Percentiles rank a stretch among this genome's conserved stretches.
These are phyloP conservation scores for Cornus controversa DNA, from an alignment of 148 eudicot species.

Conservation along the genomic window DNA sequence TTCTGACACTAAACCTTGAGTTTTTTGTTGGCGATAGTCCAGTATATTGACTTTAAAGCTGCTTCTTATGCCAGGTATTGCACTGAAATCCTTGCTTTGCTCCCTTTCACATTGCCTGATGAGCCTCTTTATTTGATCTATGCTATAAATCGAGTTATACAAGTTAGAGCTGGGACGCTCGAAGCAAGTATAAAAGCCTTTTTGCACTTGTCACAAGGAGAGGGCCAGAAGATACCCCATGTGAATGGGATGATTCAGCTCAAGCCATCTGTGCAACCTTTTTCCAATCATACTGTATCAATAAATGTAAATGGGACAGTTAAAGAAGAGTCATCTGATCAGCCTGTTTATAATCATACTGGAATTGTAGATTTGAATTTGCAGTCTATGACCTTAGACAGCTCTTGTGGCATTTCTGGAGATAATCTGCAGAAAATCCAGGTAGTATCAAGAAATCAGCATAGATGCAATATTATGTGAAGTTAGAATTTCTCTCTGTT, in stretches of 20 bases:
- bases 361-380: constrained; percentile 28
- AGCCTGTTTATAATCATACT: constrained; percentile 24
- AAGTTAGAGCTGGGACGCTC: constrained; percentile 88
- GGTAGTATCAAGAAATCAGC: constrained; percentile 35
- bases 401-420: constrained; percentile 32
- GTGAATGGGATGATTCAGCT: constrained; percentile 48
- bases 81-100: constrained; percentile 84
- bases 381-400: constrained; percentile 25
- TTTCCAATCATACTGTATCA: constrained; percentile 24
- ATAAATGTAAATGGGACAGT: constrained; percentile 37
- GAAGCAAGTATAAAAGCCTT: constrained; percentile 82
- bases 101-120: constrained; percentile 84
- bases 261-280: constrained; percentile 26
- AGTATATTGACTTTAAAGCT: constrained; percentile 10
- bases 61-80: constrained; percentile 67
- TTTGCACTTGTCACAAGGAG: constrained; percentile 52
- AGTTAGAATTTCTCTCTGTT: not conserved
- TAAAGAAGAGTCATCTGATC: constrained; percentile 28
- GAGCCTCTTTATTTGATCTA: constrained; percentile 92
- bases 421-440: constrained; percentile 66
- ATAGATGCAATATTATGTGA: not conserved
- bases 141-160: constrained; percentile 83
- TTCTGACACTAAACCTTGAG: constrained; percentile 10
- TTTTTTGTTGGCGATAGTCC: not conserved
- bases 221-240: constrained; percentile 26